Evolutionary conservation across 2,329 filamentous ascomycete genomes (phyloP).

Genomic region (Aspergillus candidus): DNA sequence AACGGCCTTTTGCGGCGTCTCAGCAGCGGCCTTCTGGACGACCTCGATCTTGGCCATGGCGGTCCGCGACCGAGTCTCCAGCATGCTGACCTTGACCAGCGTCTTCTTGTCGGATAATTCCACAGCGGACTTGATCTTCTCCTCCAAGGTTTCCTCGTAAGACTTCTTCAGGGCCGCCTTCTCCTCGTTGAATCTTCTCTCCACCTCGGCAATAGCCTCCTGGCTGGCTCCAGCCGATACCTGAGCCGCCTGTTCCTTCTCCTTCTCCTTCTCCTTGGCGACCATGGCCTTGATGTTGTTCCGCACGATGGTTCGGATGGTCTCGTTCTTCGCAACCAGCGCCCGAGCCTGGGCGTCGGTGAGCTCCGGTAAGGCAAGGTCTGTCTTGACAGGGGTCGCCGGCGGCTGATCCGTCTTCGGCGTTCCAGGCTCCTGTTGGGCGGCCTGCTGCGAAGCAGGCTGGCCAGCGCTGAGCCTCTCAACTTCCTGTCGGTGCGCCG

Average conservation of each 20-base stretch:
- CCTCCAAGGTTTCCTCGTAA: constrained; percentile 54
- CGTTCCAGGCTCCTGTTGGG: constrained; percentile 17
- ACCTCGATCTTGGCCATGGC: constrained; percentile 68
- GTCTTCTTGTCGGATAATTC: constrained; percentile 70
- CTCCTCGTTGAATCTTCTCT: constrained; percentile 36
- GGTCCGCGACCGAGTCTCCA: constrained; percentile 60
- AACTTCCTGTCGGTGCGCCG: constrained; percentile 45
- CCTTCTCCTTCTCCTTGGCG: constrained; percentile 36
- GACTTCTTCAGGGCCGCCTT: constrained; percentile 39
- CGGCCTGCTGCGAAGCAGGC: constrained; percentile 17
- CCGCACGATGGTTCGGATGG: constrained; percentile 44
- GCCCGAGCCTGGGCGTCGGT: constrained; percentile 47
- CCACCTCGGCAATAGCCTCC: constrained; percentile 32
- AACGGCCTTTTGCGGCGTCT: constrained; percentile 78
- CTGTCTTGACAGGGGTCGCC: constrained; percentile 25
- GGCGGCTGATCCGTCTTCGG: constrained; percentile 19
- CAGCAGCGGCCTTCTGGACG: constrained; percentile 72
- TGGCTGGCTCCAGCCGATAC: constrained; percentile 14
- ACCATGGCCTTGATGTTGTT: constrained; percentile 54
- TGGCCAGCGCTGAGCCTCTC: constrained; percentile 43
- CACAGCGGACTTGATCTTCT: constrained; percentile 53
- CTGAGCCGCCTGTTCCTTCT: constrained; percentile 27
- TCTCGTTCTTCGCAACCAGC: constrained; percentile 46
- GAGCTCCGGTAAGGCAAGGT: constrained; percentile 36
- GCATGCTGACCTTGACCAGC: constrained; percentile 69